Evolutionary conservation across 805 yeast genomes (phyloP), one percentile per base, ranked within the genome.

Genomic region (Zygosaccharomyces rouxii): DNA sequence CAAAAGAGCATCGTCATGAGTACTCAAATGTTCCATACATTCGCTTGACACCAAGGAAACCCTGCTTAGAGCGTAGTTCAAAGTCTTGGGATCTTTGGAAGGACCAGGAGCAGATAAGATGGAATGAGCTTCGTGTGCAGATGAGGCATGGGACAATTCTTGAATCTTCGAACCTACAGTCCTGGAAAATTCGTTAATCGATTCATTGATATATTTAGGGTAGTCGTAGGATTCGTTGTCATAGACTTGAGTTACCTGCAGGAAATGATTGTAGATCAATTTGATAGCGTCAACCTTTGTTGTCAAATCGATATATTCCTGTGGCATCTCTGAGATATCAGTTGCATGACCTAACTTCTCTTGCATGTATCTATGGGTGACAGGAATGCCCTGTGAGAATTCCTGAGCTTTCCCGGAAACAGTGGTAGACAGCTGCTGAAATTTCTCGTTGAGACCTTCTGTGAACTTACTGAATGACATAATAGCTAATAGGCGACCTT

Each of bases 291-390:
- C 95, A 50, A 86, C 79, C 60, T 80, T 81, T 53, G 75, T 72
- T 68, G 88, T 95, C 55, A 87, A 76, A 51, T 81, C 83, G 46
- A 83, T 70, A 65, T 86, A 88, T 66, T 88, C 96, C 49, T 82
- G 80, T 28, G 96, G 96, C 55, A 88, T 75, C 63, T 87, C 90
- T 47, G 92, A 84, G 60, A 86, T 84, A 62, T 88, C 95, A 46
- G 84, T 88, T 33, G 83, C 86, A 56, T 83, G 80, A 42, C 95
- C 95, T 23, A 88, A 77, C 57, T 72, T 78, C 68, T 88, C 96
- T 67, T 86, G 92, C 39, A 88, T 79, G 64, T 84, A 66, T 52
- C 94, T 80, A 42, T 83, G 80, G 14, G 96, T 87, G 63, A 95
- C 79, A 57, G 85, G 81, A 65, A 86, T 71, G 53, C 78, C 80